Conservation (phyloP, 2,329 filamentous ascomycete species). For the Clonostachys solani region DNA sequence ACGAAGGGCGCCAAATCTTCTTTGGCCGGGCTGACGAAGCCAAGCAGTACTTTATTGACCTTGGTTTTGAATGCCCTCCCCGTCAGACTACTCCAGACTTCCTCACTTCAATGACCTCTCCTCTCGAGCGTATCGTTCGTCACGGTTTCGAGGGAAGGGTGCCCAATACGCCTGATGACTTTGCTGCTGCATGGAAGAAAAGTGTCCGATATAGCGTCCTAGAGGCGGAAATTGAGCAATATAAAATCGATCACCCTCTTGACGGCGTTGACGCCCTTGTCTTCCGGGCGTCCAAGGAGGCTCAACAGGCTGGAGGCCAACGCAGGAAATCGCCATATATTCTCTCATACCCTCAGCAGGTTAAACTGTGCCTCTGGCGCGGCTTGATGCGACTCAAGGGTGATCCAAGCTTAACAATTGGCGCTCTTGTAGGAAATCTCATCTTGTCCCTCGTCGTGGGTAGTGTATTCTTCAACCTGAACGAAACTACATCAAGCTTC, state of each 20-base stretch:
- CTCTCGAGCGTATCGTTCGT: slow-evolving; percentile 49
- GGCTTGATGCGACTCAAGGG: slow-evolving; percentile 5
- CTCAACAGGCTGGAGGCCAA: slow-evolving; percentile 16
- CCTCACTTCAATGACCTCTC: slow-evolving; percentile 64
- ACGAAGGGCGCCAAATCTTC: slow-evolving; percentile 57
- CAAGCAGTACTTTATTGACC: slow-evolving; percentile 59
- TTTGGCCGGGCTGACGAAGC: slow-evolving; percentile 57
- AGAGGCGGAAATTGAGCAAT: slow-evolving; percentile 20
- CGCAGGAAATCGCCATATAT: slow-evolving; percentile 39
- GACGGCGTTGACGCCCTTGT: slow-evolving; percentile 8
- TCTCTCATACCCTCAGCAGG: slow-evolving; percentile 36
- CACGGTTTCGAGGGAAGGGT: slow-evolving; percentile 42
- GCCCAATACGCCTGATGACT: slow-evolving; percentile 33
- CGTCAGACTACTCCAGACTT: slow-evolving; percentile 71
- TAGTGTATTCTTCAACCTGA: slow-evolving; percentile 61
- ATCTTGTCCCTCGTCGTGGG: slow-evolving; percentile 50
- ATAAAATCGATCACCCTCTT: slow-evolving; percentile 12
- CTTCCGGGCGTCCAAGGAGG: slow-evolving; percentile 8
- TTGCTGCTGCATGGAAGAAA: slow-evolving; percentile 15
- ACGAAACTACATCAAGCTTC: slow-evolving; percentile 48
- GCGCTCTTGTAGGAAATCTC: slow-evolving; percentile 32
- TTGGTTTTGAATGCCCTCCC: slow-evolving; percentile 63
- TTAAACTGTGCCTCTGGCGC: slow-evolving; percentile 30
- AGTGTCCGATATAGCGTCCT: slow-evolving; percentile 14
- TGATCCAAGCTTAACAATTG: slow-evolving; percentile 17